phyloP scores from a whole-genome alignment of 192 early-diverging fungal genomes.

The Chytriomyces confervae region DNA sequence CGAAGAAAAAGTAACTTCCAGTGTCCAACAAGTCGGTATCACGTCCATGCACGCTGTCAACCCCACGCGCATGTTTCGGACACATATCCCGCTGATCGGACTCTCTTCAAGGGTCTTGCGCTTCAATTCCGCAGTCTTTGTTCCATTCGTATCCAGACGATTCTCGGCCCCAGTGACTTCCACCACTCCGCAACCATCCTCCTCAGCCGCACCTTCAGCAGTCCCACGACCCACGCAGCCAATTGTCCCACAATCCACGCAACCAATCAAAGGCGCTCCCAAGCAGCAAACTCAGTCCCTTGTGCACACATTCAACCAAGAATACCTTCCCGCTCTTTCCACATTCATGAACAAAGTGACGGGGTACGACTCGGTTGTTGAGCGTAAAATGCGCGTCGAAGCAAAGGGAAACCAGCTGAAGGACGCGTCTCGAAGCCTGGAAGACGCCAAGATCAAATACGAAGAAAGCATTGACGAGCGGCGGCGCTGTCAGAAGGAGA shows the following conservation, averaged over 20 bases:
- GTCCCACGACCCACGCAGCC: neutral
- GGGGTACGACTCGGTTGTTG: constrained; percentile 47
- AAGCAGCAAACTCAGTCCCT: neutral
- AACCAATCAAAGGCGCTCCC: neutral
- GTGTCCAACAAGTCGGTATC: neutral
- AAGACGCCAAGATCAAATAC: constrained; percentile 45
- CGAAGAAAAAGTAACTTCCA: neutral
- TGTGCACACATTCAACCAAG: neutral
- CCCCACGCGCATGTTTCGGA: too few species aligned
- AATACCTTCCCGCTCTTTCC: neutral
- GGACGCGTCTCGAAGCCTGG: constrained; percentile 27
- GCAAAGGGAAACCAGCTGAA: constrained; percentile 43
- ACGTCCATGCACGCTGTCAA: neutral
- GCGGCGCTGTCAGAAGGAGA: constrained; percentile 48
- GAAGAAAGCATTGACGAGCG: constrained; percentile 57
- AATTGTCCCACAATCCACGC: too few species aligned
- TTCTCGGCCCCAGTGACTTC: neutral
- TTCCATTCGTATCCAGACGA: neutral
- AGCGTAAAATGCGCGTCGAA: constrained; percentile 41
- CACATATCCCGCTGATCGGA: too few species aligned
- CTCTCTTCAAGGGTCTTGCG: too few species aligned
- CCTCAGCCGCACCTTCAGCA: neutral
- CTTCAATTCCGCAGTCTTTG: neutral
- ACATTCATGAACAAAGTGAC: constrained; percentile 42
- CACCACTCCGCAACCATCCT: neutral